These are phyloP conservation scores for Daldinia sp. DNA, from an alignment of 2,329 filamentous ascomycete genomes.

Conservation along the genomic window DNA sequence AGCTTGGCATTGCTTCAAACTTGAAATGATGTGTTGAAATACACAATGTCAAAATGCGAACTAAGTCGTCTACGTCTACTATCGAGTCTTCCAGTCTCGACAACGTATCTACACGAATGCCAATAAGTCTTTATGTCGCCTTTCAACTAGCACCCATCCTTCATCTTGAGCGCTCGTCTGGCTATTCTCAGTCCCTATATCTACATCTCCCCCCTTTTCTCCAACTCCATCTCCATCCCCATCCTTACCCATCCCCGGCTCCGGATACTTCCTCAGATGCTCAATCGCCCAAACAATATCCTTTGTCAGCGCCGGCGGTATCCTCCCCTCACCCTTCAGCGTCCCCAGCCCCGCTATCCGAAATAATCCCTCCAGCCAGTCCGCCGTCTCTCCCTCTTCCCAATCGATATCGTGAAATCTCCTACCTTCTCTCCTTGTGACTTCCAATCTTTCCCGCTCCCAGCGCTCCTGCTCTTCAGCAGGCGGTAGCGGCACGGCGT, in stretches of 20 bases:
- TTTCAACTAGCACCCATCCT: constrained; percentile 32
- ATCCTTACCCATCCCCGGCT: constrained; percentile 32
- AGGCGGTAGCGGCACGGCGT: constrained; percentile 50
- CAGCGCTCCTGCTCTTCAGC: constrained; percentile 54
- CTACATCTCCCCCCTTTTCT: not conserved
- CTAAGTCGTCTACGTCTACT: not conserved
- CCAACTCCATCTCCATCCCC: not conserved
- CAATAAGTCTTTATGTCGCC: constrained; percentile 27
- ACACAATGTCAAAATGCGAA: not conserved
- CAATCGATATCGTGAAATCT: constrained; percentile 63
- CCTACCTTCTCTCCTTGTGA: constrained; percentile 43
- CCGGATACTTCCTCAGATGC: constrained; percentile 57
- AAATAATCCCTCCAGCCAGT: constrained; percentile 57
- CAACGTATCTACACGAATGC: constrained; percentile 25
- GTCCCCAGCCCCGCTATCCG: constrained; percentile 58
- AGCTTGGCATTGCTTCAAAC: not conserved
- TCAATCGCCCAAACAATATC: constrained; percentile 58
- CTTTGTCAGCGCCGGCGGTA: constrained; percentile 55
- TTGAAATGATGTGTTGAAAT: not conserved
- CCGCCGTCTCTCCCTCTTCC: constrained; percentile 60
- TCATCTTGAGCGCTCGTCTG: not conserved
- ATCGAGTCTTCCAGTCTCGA: not conserved
- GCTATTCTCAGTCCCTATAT: not conserved
- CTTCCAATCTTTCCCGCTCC: constrained; percentile 53
- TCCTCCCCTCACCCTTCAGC: constrained; percentile 56